Evolutionary conservation across 1,139 yeast genomes (phyloP), one percentile per base, ranked within the genome.

Genomic region (Candida frijolesensis): DNA sequence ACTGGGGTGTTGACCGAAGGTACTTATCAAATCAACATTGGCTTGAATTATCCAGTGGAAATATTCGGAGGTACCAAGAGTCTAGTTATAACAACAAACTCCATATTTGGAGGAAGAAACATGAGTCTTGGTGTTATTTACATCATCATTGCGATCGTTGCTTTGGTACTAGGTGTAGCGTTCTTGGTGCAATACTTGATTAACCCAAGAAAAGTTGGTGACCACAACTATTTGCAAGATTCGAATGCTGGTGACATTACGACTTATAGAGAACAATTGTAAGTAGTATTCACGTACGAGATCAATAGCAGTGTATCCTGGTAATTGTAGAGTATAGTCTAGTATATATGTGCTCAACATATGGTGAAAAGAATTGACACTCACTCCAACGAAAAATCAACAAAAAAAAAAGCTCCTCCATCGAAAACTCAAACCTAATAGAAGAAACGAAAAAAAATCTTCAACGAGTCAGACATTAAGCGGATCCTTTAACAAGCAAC

Each of bases 51-150:
- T 69, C 94, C 94, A 0, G 89, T 85, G 5, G 62, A 78, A 1
- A 68, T 81, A 11, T 87, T 77, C 63, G 89, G 90, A 1, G 95
- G 95, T 16, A 79, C 85, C 33, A 87, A 87, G 63, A 79, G 85
- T 14, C 57, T 87, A 33, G 84, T 85, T 2, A 68, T 87, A 12
- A 82, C 92, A 5, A 86, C 89, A 12, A 85, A 84, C 47, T 79
- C 84, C 22, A 75, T 82, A 1, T 77, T 86, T 57, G 94, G 94
- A 16, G 94, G 94, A 2, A 72, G 89, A 48, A 86, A 87, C 62
- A 62, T 83, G 66, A 79, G 84, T 53, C 67, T 87, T 53, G 94
- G 92, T 1, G 74, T 85, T 15, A 80, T 87, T 38, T 87, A 85
- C 62, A 62, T 87, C 45, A 78, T 86, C 14, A 86, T 87, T 29